Conservation (phyloP, 1,284 basidiomycete genomes). For the Apiotrichum porosum region DNA sequence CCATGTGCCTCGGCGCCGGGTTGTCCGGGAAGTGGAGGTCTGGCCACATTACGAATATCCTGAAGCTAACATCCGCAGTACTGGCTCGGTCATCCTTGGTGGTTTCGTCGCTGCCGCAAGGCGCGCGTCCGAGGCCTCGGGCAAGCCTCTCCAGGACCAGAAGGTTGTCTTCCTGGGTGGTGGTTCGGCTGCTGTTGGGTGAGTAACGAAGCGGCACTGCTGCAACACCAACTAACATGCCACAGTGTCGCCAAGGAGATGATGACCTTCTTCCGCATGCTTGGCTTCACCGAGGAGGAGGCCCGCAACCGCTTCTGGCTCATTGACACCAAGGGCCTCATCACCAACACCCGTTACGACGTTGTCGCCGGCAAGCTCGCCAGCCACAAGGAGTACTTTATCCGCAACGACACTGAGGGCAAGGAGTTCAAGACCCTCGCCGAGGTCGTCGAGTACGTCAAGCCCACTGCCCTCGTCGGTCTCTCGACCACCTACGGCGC, state of each 20-base stretch:
- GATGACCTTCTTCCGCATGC: slow-evolving; percentile 77
- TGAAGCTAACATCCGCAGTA: slow-evolving; percentile 55
- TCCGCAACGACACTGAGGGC: slow-evolving; percentile 71
- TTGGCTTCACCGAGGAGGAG: slow-evolving; percentile 67
- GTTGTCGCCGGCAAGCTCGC: slow-evolving; percentile 60
- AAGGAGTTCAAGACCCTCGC: slow-evolving; percentile 68
- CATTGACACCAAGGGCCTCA: slow-evolving; percentile 75
- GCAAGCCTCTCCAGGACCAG: slow-evolving; percentile 65
- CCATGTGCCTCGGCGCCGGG: no score
- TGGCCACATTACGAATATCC: background rate
- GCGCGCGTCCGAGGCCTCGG: slow-evolving; percentile 66
- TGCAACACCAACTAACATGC: no score
- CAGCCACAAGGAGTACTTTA: slow-evolving; percentile 76
- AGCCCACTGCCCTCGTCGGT: slow-evolving; percentile 86
- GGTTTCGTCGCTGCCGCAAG: slow-evolving; percentile 87
- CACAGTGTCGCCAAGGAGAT: slow-evolving; percentile 85
- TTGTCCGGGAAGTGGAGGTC: no score
- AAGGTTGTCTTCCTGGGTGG: slow-evolving; percentile 75
- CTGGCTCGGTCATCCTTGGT: slow-evolving; percentile 83
- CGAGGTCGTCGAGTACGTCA: slow-evolving; percentile 77
- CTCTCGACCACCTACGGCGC: slow-evolving; percentile 82
- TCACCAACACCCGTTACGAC: slow-evolving; percentile 61
- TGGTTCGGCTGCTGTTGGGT: slow-evolving; percentile 45
- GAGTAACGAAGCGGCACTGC: slow-evolving; percentile 6
- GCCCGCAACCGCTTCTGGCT: slow-evolving; percentile 76